Conservation (phyloP, 192 early-diverging fungal species). For the Entomortierella chlamydospora region DNA sequence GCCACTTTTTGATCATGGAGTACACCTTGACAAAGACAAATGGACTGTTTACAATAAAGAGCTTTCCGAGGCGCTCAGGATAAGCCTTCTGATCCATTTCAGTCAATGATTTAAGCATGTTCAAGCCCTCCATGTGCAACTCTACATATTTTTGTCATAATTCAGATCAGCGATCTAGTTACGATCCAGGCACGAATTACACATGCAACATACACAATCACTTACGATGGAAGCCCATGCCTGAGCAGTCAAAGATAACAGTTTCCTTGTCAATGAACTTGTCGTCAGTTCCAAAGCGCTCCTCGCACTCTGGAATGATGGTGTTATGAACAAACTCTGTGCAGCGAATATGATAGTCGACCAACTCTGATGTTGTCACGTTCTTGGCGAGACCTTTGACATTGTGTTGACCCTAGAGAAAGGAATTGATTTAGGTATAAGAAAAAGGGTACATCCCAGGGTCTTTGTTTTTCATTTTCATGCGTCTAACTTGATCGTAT, state of each 20-base stretch:
- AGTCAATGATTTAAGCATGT: slow-evolving; percentile 77
- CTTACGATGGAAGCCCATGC: slow-evolving; percentile 81
- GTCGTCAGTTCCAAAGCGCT: slow-evolving; percentile 65
- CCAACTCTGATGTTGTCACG: slow-evolving; percentile 69
- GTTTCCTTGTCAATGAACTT: slow-evolving; percentile 81
- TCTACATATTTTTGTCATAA: slow-evolving; percentile 42
- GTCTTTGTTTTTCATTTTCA: background rate
- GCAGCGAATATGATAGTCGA: slow-evolving; percentile 76
- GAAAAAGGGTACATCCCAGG: background rate
- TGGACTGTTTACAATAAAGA: slow-evolving; percentile 95
- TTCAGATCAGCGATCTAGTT: background rate
- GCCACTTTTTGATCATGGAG: slow-evolving; percentile 80
- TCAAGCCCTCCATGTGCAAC: slow-evolving; percentile 73
- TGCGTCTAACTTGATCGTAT: too few relatives aligned
- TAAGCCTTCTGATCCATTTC: slow-evolving; percentile 94
- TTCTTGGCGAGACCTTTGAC: slow-evolving; percentile 73
- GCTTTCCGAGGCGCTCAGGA: slow-evolving; percentile 92
- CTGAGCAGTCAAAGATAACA: slow-evolving; percentile 92
- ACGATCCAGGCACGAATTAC: background rate
- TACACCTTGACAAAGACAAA: slow-evolving; percentile 87
- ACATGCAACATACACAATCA: background rate
- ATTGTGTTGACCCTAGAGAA: slow-evolving; percentile 72
- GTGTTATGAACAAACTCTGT: slow-evolving; percentile 77
- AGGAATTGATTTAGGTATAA: too few relatives aligned
- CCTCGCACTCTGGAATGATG: slow-evolving; percentile 83